These are phyloP conservation scores for Lactarius deliciosus DNA, from an alignment of 768 basidiomycete species.

Conservation along the genomic window DNA sequence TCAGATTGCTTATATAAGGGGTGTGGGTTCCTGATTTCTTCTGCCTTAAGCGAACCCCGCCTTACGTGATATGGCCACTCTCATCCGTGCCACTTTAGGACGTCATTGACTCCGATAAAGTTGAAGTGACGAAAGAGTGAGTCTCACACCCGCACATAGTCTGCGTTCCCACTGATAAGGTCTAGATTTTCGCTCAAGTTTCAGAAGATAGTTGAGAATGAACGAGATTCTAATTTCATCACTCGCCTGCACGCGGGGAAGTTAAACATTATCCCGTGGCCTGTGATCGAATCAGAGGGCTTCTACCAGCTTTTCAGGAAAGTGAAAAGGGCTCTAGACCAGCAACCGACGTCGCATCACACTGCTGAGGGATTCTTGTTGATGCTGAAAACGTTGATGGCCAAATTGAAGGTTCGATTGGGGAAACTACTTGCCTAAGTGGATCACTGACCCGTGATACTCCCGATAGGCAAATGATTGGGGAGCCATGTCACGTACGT, in stretches of 20 bases:
- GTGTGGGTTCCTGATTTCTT: too few relatives aligned
- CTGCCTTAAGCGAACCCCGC: slow-evolving; percentile 25
- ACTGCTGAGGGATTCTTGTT: slow-evolving; percentile 55
- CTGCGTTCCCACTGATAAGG: not conserved
- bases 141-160: slow-evolving; percentile 21
- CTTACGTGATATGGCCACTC: not conserved
- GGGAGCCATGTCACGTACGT: slow-evolving; percentile 41
- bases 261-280: slow-evolving; percentile 48
- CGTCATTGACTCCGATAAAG: slow-evolving; percentile 59
- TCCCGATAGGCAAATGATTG: slow-evolving; percentile 56
- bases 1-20: too few relatives aligned
- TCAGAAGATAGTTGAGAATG: slow-evolving; percentile 57
- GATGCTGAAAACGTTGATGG: slow-evolving; percentile 61
- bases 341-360: slow-evolving; percentile 47
- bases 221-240: slow-evolving; percentile 53
- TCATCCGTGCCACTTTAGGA: slow-evolving; percentile 41
- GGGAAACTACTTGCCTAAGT: not conserved
- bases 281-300: slow-evolving; percentile 40
- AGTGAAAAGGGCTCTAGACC: slow-evolving; percentile 48
- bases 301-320: slow-evolving; percentile 54
- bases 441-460: not conserved
- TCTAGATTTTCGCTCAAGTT: slow-evolving; percentile 55
- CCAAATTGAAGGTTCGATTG: slow-evolving; percentile 53
- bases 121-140: slow-evolving; percentile 57
- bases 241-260: slow-evolving; percentile 51